Evolutionary conservation across 768 basidiomycete species (phyloP).

Genomic region (Auricularia heimuer): DNA sequence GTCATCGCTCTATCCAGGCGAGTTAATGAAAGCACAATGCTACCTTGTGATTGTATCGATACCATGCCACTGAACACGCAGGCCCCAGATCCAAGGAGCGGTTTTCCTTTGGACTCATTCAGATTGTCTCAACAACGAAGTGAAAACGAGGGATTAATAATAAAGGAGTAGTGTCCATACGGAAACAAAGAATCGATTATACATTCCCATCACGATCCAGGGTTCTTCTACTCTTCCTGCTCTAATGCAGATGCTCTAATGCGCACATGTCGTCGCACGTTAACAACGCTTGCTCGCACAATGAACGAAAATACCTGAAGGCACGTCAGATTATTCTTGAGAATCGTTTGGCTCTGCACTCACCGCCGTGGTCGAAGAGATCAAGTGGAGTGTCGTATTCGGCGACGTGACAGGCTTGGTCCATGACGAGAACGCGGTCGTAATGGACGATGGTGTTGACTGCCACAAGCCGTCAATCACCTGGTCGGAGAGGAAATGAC

Average conservation of each 20-base stretch:
- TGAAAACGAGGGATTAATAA: too few relatives aligned
- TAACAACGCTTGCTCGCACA: background rate
- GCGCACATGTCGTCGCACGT: background rate
- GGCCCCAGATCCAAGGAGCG: too few relatives aligned
- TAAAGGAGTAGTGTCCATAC: too few relatives aligned
- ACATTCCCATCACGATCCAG: too few relatives aligned
- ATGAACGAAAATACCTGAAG: background rate
- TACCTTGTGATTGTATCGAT: too few relatives aligned
- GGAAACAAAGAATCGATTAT: too few relatives aligned
- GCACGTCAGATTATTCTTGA: background rate
- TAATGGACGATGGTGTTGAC: slow-evolving; percentile 38
- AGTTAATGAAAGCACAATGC: too few relatives aligned
- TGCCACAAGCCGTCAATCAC: slow-evolving; percentile 2
- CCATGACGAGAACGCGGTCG: slow-evolving; percentile 66
- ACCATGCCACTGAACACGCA: too few relatives aligned
- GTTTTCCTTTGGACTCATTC: too few relatives aligned
- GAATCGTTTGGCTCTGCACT: slow-evolving; percentile 13
- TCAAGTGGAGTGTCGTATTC: slow-evolving; percentile 68
- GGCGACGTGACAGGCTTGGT: slow-evolving; percentile 45
- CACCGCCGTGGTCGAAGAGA: slow-evolving; percentile 49
- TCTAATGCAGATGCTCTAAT: background rate
- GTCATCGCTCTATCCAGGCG: too few relatives aligned
- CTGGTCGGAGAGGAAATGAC: slow-evolving; percentile 5
- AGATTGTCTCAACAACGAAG: too few relatives aligned
- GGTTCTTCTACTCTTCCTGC: background rate